Percentiles rank a stretch among this genome's conserved stretches.
phyloP scores from a whole-genome alignment of 1,284 basidiomycete genomes.

The Schizophyllum amplum region DNA sequence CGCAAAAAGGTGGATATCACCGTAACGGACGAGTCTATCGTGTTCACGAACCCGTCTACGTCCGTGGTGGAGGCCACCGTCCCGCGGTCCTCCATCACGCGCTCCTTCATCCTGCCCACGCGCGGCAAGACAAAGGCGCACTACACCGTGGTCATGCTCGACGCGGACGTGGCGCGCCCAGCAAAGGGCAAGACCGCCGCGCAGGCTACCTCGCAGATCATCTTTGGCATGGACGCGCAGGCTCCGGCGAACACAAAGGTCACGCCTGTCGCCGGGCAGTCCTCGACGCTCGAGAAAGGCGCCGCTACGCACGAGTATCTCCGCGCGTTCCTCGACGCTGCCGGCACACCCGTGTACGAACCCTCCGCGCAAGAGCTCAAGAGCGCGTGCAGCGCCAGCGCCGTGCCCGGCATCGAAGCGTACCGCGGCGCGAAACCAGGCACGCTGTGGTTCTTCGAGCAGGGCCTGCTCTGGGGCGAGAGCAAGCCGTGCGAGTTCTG shows the following conservation, averaged over 20 bases:
- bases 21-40: conserved; percentile 38
- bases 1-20: conserved; percentile 63
- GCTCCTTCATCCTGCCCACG: conserved; percentile 59
- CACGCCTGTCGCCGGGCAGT: conserved; percentile 14
- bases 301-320: conserved; percentile 39
- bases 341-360: conserved; percentile 37
- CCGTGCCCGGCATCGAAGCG: conserved; percentile 52
- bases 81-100: conserved; percentile 36
- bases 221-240: conserved; percentile 57
- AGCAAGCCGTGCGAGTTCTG: conserved; percentile 70
- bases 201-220: conserved; percentile 36
- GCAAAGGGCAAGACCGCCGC: conserved; percentile 21
- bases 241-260: conserved; percentile 21
- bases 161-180: conserved; percentile 38
- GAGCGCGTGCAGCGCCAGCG: conserved; percentile 32
- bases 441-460: conserved; percentile 60
- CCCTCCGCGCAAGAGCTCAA: conserved; percentile 46
- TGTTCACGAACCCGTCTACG: conserved; percentile 39
- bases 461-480: conserved; percentile 66
- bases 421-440: conserved; percentile 63
- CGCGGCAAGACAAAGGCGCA: conserved; percentile 57
- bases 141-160: conserved; percentile 57
- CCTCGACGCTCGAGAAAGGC: conserved; percentile 37
- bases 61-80: conserved; percentile 37
- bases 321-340: conserved; percentile 42